phyloP scores from a whole-genome alignment of 169 alveolate species.

The Cryptosporidium sp. region DNA sequence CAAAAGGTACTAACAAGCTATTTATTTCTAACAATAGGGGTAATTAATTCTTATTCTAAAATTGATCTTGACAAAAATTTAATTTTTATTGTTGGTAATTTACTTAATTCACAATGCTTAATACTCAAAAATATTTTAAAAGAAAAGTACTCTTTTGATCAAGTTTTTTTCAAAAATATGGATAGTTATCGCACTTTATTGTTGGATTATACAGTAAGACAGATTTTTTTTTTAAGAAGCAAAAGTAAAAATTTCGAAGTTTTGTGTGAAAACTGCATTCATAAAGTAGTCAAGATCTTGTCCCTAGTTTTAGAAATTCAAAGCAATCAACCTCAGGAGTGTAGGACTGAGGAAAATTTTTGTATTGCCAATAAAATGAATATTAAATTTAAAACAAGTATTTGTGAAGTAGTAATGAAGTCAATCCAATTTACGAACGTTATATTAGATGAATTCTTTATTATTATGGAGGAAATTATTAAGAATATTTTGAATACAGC shows the following conservation, averaged over 20 bases:
- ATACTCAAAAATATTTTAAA: neutral
- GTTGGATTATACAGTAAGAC: neutral
- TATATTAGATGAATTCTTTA: conserved; percentile 9
- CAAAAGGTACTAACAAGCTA: neutral
- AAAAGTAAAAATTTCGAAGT: neutral
- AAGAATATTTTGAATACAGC: neutral
- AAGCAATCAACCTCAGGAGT: neutral
- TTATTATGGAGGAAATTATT: conserved; percentile 10
- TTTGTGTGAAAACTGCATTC: neutral
- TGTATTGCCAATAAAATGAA: neutral
- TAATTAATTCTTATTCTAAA: conserved; percentile 34
- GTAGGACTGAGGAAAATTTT: neutral
- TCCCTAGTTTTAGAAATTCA: neutral
- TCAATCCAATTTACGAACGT: conserved; percentile 1
- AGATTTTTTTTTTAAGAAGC: neutral
- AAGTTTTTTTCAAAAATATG: conserved; percentile 20
- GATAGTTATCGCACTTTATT: conserved; percentile 20
- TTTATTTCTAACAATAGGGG: conserved; percentile 34
- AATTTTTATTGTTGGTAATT: neutral
- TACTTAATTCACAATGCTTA: neutral
- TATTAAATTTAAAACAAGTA: conserved; percentile 19
- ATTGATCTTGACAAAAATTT: conserved; percentile 4
- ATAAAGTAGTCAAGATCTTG: neutral
- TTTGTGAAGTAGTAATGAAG: conserved; percentile 32
- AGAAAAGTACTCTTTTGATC: neutral